Base-by-base conservation (phyloP, 768 basidiomycete species). In the Megacollybia marginata region DNA sequence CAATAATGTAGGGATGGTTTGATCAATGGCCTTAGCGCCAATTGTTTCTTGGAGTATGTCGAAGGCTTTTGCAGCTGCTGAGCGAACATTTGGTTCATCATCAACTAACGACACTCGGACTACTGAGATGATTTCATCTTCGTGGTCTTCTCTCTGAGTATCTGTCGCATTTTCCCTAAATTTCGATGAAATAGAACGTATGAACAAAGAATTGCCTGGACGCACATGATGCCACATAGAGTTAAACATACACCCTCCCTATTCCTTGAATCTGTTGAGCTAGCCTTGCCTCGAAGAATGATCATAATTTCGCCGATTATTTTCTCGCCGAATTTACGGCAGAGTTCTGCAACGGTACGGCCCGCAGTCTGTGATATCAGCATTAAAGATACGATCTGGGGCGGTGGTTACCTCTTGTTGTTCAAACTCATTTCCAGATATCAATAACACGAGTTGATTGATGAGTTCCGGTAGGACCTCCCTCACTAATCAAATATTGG, bases 251-350 rank as follows among this genome's bases (percentile, higher is more conserved):
- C 90, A 43, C 94, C 95, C 62, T 92, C 85, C 33, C 83, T 67
- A 18, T 85, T 88, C 35, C 72, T 75, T 9, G 81, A 56, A 58
- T 89, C 82, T 2, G 73, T 67, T 0, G 86, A 88, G 5, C 65
- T 66, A 3, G 84, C 78, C 42, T 81, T 79, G 16, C 73, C 68
- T 48, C 85, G 87, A 52, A 99, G 67, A 48, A 91, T 85, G 3
- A 80, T 72, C 55, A 98, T 75, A 46, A 95, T 83, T 54, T 93
- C 93, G 18, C 78, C 82, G 34, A 98, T 59, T 51, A 95, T 83
- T 50, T 85, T 82, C 64, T 98, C 96, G 13, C 96, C 95, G 57
- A 94, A 94, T 66, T 97, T 98, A 64, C 88, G 85, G 63, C 91
- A 96, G 0, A 97, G 65, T 62, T 99, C 95, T 10, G 80, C 78